Percentiles rank a stretch among this genome's conserved stretches.
Evolutionary conservation across 1,284 basidiomycete genomes (phyloP).

Genomic region (Schizophyllum commune): DNA sequence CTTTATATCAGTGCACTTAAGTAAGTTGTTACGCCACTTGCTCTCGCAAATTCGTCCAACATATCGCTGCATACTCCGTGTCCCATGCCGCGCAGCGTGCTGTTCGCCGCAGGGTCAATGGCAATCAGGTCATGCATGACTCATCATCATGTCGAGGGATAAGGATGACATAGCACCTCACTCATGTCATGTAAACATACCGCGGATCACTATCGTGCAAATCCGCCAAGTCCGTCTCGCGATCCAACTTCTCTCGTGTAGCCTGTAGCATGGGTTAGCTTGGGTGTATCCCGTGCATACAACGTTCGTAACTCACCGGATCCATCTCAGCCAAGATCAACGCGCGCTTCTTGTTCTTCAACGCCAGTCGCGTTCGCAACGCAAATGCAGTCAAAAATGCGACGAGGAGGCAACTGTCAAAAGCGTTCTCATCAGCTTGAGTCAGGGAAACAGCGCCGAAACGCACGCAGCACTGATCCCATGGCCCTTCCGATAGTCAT

Average conservation of each 20-base stretch:
- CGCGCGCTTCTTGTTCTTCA: slow-evolving; percentile 30
- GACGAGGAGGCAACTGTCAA: slow-evolving; percentile 17
- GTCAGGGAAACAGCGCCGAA: background rate
- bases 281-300: background rate
- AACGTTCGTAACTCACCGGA: background rate
- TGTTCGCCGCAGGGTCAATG: no score
- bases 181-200: slow-evolving; percentile 38
- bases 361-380: slow-evolving; percentile 32
- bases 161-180: no score
- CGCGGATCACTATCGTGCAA: slow-evolving; percentile 39
- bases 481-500: slow-evolving; percentile 37
- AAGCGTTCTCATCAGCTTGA: slow-evolving; percentile 26
- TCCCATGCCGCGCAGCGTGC: no score
- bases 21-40: no score
- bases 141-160: no score
- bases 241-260: slow-evolving; percentile 20
- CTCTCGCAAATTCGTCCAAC: no score
- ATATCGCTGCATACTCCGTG: no score
- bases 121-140: no score
- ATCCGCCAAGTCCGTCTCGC: slow-evolving; percentile 20
- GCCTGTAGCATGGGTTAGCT: slow-evolving; percentile 8
- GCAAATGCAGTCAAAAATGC: slow-evolving; percentile 32
- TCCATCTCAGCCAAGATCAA: slow-evolving; percentile 17
- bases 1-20: no score
- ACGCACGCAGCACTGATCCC: background rate